A percentile compares a stretch with the other conserved stretches of the same genome.
These are phyloP conservation scores for Nakazawaea populi DNA, from an alignment of 805 yeast species.

Conservation along the genomic window DNA sequence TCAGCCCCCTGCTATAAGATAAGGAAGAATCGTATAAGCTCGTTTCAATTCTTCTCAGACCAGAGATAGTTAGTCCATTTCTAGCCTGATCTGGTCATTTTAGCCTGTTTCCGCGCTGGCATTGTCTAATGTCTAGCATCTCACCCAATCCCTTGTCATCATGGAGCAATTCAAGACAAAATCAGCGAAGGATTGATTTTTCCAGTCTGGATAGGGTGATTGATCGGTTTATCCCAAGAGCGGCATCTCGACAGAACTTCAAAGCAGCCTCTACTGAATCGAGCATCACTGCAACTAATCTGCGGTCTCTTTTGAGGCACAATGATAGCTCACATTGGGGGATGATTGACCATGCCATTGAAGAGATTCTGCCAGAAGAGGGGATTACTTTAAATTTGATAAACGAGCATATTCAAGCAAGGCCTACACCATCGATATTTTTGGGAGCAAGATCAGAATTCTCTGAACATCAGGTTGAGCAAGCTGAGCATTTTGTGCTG, in stretches of 20 bases:
- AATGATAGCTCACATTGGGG: no score
- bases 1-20: no score
- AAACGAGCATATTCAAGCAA: not conserved
- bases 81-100: not conserved
- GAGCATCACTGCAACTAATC: no score
- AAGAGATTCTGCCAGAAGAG: not conserved
- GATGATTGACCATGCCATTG: no score
- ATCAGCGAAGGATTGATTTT: not conserved
- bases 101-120: not conserved
- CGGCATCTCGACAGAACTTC: constrained; percentile 23
- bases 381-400: not conserved
- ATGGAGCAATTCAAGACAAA: not conserved
- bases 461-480: not conserved
- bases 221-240: constrained; percentile 35
- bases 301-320: no score
- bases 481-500: not conserved
- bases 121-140: not conserved
- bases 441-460: not conserved
- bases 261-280: constrained; percentile 14
- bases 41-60: no score
- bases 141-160: not conserved
- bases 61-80: no score
- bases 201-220: constrained; percentile 11
- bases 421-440: not conserved
- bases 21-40: no score